Base-by-base conservation (phyloP, 2,329 filamentous ascomycete genomes). In the Cercospora sp. region DNA sequence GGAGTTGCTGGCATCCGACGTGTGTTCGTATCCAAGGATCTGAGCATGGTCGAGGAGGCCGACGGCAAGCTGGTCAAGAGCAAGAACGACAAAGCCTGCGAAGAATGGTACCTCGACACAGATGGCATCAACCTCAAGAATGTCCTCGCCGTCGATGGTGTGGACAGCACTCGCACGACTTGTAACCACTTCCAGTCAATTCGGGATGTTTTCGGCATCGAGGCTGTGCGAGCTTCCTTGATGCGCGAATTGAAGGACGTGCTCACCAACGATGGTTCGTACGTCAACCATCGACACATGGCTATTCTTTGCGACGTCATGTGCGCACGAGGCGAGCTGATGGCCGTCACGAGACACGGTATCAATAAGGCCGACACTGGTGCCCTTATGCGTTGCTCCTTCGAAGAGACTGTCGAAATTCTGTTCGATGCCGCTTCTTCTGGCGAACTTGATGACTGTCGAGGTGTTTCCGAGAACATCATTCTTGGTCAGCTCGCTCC, bases 401-500 rank as follows among this genome's bases (percentile, higher is more conserved):
- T 99, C 82, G 95, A 99, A 82, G 96, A 99, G 81, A 99, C 95
- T 0, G 95, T 99, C 48, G 96, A 99, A 79, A 99, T 99, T 84
- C 85, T 99, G 63, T 88, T 99, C 20, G 95, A 99, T 78, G 96
- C 95, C 69, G 95, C 95, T 26, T 93, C 93, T 16, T 92, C 92
- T 61, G 95, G 95, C 78, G 95, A 99, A 80, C 86, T 99, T 33
- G 95, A 99, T 78, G 95, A 99, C 81, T 99, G 96, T 83, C 91
- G 93, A 69, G 95, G 95, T 85, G 94, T 99, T 61, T 98, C 95
- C 16, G 95, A 99, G 83, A 99, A 99, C 83, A 90, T 99, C 78
- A 99, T 99, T 88, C 88, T 99, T 70, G 95, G 95, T 70, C 95
- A 99, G 82, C 88, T 98, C 82, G 95, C 96, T 5, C 95, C 96